These are phyloP conservation scores for Chrysochromulina parva DNA, from an alignment of 78 protist species.

Conservation along the genomic window DNA sequence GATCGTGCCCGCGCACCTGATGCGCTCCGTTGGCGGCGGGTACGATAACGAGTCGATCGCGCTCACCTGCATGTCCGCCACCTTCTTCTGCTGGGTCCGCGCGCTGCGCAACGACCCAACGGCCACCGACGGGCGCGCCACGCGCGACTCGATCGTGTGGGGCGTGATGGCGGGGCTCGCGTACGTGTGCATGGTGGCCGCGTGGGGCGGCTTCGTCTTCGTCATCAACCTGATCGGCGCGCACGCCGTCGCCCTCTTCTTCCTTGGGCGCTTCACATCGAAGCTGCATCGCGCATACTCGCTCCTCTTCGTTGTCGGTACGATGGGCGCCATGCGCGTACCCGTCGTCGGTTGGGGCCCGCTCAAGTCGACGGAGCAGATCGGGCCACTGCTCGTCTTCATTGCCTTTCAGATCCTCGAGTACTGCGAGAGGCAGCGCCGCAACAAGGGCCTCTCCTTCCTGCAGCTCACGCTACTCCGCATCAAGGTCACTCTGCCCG, in stretches of 20 bases:
- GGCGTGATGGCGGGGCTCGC: constrained; percentile 20
- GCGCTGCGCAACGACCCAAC: constrained; percentile 11
- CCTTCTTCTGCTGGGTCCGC: constrained; percentile 40
- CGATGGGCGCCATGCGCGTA: constrained; percentile 25
- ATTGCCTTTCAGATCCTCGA: background rate
- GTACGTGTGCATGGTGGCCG: constrained; percentile 50
- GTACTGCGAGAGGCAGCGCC: background rate
- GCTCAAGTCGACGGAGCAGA: constrained; percentile 33
- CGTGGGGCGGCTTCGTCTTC: constrained; percentile 60
- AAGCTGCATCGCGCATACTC: constrained; percentile 45
- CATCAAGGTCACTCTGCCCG: background rate
- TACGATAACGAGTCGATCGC: constrained; percentile 60
- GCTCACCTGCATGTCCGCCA: constrained; percentile 20
- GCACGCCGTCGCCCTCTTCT: background rate
- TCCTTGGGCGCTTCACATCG: constrained; percentile 12
- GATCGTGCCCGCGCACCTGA: constrained; percentile 39
- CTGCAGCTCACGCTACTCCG: too few relatives aligned
- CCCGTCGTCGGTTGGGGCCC: constrained; percentile 41
- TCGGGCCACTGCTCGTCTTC: background rate
- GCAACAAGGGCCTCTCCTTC: background rate
- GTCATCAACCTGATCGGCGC: constrained; percentile 46
- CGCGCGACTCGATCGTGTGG: background rate
- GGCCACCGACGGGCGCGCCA: background rate
- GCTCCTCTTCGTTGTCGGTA: constrained; percentile 51
- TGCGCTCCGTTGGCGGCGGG: constrained; percentile 56